A percentile compares a stretch with the other conserved stretches of the same genome.
Conservation (phyloP, 495 filamentous ascomycete genomes). For the Staphylotrichum longicolle region DNA sequence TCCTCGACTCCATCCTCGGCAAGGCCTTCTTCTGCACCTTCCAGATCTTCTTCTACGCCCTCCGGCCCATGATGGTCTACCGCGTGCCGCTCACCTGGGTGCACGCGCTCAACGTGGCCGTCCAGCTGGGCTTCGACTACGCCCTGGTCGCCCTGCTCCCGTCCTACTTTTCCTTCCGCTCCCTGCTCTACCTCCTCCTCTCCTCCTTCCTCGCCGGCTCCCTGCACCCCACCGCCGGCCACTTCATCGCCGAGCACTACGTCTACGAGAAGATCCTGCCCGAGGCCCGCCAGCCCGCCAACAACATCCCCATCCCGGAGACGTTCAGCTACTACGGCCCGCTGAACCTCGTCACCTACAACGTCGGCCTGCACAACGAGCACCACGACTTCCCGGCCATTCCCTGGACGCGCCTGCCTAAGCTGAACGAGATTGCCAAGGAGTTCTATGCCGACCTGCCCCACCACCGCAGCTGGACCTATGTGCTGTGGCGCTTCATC, state of each 20-base stretch:
- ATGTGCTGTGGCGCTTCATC: conserved; percentile 93
- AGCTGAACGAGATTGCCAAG: conserved; percentile 71
- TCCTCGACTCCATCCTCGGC: conserved; percentile 93
- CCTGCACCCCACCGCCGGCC: conserved; percentile 91
- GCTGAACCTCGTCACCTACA: conserved; percentile 90
- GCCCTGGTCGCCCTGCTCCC: conserved; percentile 53
- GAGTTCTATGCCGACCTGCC: conserved; percentile 94
- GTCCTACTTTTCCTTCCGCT: conserved; percentile 49
- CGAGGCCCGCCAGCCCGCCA: conserved; percentile 58
- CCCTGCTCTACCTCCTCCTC: conserved; percentile 75
- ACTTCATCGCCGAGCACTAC: conserved; percentile 99
- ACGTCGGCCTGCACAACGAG: conserved; percentile 96
- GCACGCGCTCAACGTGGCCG: conserved; percentile 74
- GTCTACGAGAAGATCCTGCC: conserved; percentile 73
- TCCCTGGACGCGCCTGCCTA: conserved; percentile 83
- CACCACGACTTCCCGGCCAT: conserved; percentile 98
- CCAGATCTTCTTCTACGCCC: conserved; percentile 98
- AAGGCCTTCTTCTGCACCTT: conserved; percentile 99
- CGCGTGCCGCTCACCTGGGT: conserved; percentile 81
- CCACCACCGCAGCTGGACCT: conserved; percentile 81
- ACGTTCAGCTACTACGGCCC: conserved; percentile 97
- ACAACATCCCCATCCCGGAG: conserved; percentile 71
- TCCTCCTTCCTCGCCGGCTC: conserved; percentile 91
- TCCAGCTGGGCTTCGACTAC: conserved; percentile 77
- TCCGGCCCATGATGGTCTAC: conserved; percentile 97